These are phyloP conservation scores for Candida silvicultrix DNA, from an alignment of 805 yeast genomes.

Conservation along the genomic window DNA sequence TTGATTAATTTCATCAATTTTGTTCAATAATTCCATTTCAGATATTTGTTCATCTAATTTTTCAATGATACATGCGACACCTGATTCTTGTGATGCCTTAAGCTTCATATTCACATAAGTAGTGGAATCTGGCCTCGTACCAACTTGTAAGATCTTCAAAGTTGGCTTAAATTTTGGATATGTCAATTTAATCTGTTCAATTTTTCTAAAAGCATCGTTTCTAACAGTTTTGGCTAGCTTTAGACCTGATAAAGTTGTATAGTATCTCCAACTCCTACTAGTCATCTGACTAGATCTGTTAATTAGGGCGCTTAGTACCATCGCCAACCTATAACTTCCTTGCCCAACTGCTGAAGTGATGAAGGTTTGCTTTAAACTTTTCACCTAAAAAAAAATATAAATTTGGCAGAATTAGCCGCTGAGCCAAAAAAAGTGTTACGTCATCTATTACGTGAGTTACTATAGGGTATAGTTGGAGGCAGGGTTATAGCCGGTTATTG, in stretches of 20 bases:
- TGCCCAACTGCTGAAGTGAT: too few species aligned
- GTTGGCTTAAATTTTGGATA: slow-evolving; percentile 57
- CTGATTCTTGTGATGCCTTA: slow-evolving; percentile 69
- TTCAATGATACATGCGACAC: slow-evolving; percentile 54
- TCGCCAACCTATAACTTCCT: not conserved
- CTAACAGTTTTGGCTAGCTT: slow-evolving; percentile 38
- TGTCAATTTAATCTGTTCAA: slow-evolving; percentile 24
- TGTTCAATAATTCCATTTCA: slow-evolving; percentile 48
- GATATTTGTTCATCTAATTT: slow-evolving; percentile 51
- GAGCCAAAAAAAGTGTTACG: too few species aligned
- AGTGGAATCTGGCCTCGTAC: slow-evolving; percentile 71
- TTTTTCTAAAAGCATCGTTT: slow-evolving; percentile 32
- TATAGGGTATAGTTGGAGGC: too few species aligned
- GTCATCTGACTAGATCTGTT: not conserved
- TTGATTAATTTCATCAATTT: slow-evolving; percentile 50
- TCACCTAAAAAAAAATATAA: not conserved
- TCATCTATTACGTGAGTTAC: too few species aligned
- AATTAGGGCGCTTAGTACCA: not conserved
- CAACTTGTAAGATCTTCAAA: slow-evolving; percentile 70
- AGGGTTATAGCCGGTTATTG: too few species aligned
- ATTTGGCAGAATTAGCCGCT: too few species aligned
- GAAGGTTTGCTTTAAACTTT: too few species aligned
- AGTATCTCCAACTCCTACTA: slow-evolving; percentile 19
- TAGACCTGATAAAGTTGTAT: slow-evolving; percentile 39
- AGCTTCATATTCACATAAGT: slow-evolving; percentile 77